A percentile compares a stretch with the other conserved stretches of the same genome.
phyloP scores from a whole-genome alignment of 2,329 filamentous ascomycete genomes.

The Triangularia setosa region DNA sequence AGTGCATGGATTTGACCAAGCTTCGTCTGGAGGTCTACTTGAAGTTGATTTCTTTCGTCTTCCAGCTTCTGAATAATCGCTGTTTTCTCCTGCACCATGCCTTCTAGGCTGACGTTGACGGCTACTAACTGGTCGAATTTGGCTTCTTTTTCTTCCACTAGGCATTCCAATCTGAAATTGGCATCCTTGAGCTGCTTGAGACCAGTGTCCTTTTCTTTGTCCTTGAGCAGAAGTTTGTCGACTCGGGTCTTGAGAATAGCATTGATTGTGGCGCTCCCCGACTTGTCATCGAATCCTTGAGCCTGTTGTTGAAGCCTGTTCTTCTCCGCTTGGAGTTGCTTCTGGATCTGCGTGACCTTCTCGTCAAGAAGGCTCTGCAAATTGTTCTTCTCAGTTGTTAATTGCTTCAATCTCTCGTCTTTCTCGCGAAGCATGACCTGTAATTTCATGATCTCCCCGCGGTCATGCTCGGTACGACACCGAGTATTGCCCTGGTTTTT shows the following conservation, averaged over 20 bases:
- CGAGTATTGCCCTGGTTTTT: no score
- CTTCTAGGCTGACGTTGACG: neutral
- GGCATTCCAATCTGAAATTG: neutral
- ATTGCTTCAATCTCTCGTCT: neutral
- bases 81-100: neutral
- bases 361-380: neutral
- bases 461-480: neutral
- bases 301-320: neutral
- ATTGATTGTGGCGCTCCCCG: neutral
- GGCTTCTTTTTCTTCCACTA: neutral
- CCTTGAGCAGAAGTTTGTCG: neutral
- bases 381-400: neutral
- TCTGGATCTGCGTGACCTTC: neutral
- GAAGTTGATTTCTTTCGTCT: neutral
- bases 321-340: neutral
- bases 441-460: neutral
- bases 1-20: neutral
- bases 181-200: neutral
- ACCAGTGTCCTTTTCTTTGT: neutral
- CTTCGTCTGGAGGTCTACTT: neutral
- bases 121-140: neutral
- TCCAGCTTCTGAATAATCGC: neutral
- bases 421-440: neutral
- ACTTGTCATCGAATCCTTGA: neutral
- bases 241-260: neutral